phyloP scores from a whole-genome alignment of 768 basidiomycete species.

The Lactarius vividus region DNA sequence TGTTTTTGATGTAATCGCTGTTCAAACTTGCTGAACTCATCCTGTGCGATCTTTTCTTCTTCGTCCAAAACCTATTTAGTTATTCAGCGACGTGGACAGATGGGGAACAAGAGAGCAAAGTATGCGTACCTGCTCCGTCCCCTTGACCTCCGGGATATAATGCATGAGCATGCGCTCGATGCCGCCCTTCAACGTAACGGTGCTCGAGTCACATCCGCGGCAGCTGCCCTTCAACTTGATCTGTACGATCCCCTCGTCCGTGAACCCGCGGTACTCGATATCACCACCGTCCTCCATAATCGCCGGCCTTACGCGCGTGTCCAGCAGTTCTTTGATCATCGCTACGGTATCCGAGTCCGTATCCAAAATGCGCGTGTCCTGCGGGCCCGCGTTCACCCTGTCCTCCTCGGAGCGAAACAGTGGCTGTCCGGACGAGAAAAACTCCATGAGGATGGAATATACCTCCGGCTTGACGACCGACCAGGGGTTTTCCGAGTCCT shows the following conservation, averaged over 20 bases:
- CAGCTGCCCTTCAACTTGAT: slow-evolving; percentile 97
- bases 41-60: slow-evolving; percentile 82
- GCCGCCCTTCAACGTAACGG: slow-evolving; percentile 93
- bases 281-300: slow-evolving; percentile 99
- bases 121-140: slow-evolving; percentile 75
- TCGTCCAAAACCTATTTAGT: slow-evolving; percentile 74
- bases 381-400: slow-evolving; percentile 77
- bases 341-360: slow-evolving; percentile 95
- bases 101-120: background rate
- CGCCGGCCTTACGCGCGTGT: slow-evolving; percentile 91
- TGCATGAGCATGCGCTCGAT: slow-evolving; percentile 99
- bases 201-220: slow-evolving; percentile 89
- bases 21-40: slow-evolving; percentile 90
- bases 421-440: slow-evolving; percentile 87
- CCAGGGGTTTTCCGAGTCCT: slow-evolving; percentile 85
- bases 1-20: slow-evolving; percentile 51
- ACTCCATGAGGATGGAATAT: slow-evolving; percentile 95
- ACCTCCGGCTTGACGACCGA: slow-evolving; percentile 93
- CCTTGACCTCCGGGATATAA: slow-evolving; percentile 95
- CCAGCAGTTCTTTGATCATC: slow-evolving; percentile 97
- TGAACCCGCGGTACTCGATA: slow-evolving; percentile 92
- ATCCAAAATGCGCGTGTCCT: slow-evolving; percentile 91
- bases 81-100: background rate
- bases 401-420: slow-evolving; percentile 86
- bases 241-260: slow-evolving; percentile 77